Conservation (phyloP, 2,329 filamentous ascomycete species). For the Trichoderma aggressivum region DNA sequence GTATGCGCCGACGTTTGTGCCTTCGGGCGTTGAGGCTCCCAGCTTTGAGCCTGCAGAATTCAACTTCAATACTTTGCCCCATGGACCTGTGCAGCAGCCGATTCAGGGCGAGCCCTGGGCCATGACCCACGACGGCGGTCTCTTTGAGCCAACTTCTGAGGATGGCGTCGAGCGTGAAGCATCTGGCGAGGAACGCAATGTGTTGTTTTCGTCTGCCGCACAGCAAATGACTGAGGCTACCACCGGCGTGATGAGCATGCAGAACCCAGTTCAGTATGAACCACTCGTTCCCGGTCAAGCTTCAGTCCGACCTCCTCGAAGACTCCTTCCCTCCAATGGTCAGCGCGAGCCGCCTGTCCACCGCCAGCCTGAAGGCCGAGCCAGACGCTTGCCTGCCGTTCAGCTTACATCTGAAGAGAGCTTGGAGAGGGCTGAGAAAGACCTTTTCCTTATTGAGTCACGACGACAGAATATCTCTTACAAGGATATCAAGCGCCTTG, state of each 20-base stretch:
- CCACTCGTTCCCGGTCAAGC: neutral
- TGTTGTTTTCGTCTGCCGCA: neutral
- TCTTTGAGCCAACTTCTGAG: neutral
- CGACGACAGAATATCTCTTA: conserved; percentile 60
- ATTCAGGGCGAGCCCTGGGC: neutral
- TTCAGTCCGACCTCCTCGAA: neutral
- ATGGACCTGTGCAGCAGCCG: neutral
- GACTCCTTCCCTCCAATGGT: neutral
- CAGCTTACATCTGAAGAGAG: neutral
- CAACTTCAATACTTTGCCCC: neutral
- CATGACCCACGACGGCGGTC: neutral
- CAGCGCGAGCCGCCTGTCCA: neutral
- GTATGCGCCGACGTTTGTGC: neutral
- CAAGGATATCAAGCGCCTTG: conserved; percentile 55
- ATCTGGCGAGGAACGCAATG: neutral
- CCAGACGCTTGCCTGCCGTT: neutral
- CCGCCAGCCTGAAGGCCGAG: neutral
- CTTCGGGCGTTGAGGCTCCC: neutral
- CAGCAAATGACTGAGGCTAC: neutral
- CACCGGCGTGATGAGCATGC: neutral
- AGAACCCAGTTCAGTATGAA: neutral
- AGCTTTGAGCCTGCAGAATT: neutral
- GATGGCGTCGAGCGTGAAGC: neutral
- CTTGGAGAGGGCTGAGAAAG: conserved; percentile 21
- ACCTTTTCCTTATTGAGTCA: conserved; percentile 51